Base-by-base conservation (phyloP, 257 asterid species). In the Solanum pimpinellifolium region DNA sequence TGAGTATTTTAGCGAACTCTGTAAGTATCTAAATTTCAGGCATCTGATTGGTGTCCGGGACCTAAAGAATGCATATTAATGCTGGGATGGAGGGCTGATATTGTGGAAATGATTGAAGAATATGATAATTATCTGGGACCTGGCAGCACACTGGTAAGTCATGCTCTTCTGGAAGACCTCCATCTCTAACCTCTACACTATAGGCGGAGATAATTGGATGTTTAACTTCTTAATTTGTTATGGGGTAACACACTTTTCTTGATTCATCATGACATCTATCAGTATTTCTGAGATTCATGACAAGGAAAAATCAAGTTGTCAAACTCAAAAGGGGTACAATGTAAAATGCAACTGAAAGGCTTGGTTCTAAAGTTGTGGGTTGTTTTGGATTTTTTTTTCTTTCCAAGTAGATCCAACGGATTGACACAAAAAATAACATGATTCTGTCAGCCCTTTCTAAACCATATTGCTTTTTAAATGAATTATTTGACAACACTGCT, bases 81-180 rank as follows among this genome's bases (percentile, higher is more conserved):
- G 92, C 98, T 97, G 15, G 99, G 99, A 77, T 97, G 99, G 99
- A 95, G 99, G 42, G 92, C 96, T 82, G 94, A 94, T 73, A 98
- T 95, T 69, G 89, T 92, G 35, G 95, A 93, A 90, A 97, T 97
- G 99, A 95, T 97, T 44, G 89, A 92, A 92, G 99, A 97, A 92
- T 97, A 97, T 52, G 97, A 97, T 92, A 95, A 94, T 88, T 95
- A 97, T 89, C 95, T 97, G 23, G 99, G 99, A 83, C 98, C 98
- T 70, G 98, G 99, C 78, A 97, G 99, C 87, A 86, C 91, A 77
- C 80, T 97, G 98, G 99, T 97, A 95, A 29, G 89, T 23, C 73
- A 81, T 46, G 12, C 75, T 85, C 31, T 83, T 85, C 78, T 76
- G 60, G 60, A 76, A 76, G 83, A 7, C 60, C 56, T 76, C 83